These are phyloP conservation scores for Anaeramoeba ignava DNA, from an alignment of 78 protist species.

Conservation along the genomic window DNA sequence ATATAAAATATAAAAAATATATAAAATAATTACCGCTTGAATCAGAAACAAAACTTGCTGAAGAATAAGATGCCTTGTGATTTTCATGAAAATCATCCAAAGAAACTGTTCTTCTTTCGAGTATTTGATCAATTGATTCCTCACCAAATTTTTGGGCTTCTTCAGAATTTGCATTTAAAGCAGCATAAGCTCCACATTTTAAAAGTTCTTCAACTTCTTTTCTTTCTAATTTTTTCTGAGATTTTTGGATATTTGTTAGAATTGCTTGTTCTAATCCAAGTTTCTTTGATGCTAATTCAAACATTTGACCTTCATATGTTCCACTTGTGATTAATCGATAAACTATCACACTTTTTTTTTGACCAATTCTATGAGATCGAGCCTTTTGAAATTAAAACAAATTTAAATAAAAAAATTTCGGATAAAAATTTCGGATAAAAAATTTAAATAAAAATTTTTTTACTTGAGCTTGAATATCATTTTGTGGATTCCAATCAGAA, in stretches of 20 bases:
- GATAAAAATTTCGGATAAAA: too few species aligned
- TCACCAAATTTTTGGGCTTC: neutral
- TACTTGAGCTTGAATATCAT: conserved; percentile 59
- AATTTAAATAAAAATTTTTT: too few species aligned
- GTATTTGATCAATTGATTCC: neutral
- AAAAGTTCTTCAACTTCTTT: neutral
- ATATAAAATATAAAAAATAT: too few species aligned
- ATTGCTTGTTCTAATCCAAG: neutral
- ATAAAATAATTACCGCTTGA: too few species aligned
- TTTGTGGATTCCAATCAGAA: conserved; percentile 59
- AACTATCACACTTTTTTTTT: neutral
- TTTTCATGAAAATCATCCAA: too few species aligned
- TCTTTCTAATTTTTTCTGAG: neutral
- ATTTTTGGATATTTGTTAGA: neutral
- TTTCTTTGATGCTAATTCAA: neutral
- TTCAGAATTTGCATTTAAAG: neutral
- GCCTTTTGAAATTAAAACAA: too few species aligned
- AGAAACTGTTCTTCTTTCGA: neutral
- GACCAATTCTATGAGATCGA: neutral
- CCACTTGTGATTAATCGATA: neutral
- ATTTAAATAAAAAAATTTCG: too few species aligned
- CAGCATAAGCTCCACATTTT: neutral
- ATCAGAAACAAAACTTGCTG: too few species aligned
- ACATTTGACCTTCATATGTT: neutral
- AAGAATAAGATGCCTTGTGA: too few species aligned